phyloP scores from a whole-genome alignment of 2,329 filamentous ascomycete species.

The Chaetoscypha palmicola region DNA sequence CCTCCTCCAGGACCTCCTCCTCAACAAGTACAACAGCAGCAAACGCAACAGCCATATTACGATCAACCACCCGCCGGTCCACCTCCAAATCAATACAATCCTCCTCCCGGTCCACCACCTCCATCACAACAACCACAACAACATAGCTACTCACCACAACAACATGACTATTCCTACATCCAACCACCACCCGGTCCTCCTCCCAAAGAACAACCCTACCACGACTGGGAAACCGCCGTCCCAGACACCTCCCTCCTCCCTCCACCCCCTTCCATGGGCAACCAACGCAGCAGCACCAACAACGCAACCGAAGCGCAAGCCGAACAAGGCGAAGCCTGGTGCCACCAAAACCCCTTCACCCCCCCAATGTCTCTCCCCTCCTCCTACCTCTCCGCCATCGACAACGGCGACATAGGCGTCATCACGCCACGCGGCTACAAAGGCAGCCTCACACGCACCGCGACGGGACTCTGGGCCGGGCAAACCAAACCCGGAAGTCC shows the following conservation, averaged over 20 bases:
- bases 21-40: constrained; percentile 1
- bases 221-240: constrained; percentile 65
- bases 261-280: constrained; percentile 61
- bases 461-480: constrained; percentile 46
- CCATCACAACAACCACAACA: constrained; percentile 18
- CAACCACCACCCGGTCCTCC: constrained; percentile 29
- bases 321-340: constrained; percentile 61
- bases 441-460: constrained; percentile 40
- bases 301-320: constrained; percentile 62
- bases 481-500: constrained; percentile 37
- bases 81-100: constrained; percentile 23
- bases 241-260: constrained; percentile 68
- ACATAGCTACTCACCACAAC: constrained; percentile 13
- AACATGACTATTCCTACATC: constrained; percentile 6
- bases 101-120: constrained; percentile 19
- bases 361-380: constrained; percentile 44
- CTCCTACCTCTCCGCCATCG: constrained; percentile 41
- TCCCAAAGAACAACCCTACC: constrained; percentile 35
- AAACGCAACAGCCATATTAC: neutral
- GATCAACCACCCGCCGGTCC: constrained; percentile 26
- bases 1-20: constrained; percentile 35
- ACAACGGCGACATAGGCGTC: constrained; percentile 46
- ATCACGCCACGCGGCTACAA: constrained; percentile 43
- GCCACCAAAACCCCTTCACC: constrained; percentile 50
- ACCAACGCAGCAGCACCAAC: constrained; percentile 57